Evolutionary conservation across 106 monocot species (phyloP), one percentile per base, ranked within the genome.

Genomic region (Triglochin maritima): DNA sequence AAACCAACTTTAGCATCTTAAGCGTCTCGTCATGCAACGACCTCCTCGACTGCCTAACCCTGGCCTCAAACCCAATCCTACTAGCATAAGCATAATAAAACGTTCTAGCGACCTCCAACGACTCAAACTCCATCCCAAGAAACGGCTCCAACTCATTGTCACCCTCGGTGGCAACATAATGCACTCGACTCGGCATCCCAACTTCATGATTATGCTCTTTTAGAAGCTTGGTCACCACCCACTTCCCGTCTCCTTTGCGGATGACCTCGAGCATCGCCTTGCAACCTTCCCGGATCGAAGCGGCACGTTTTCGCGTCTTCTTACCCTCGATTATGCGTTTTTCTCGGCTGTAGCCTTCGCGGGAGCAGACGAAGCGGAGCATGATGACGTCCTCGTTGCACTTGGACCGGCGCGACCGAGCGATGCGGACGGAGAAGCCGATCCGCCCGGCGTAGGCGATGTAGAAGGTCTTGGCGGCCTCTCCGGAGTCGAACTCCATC

Each of bases 261-360:
- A 74, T 74, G 2, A 74, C 74, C 67, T 74, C 74, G 50, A 74
- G 66, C 74, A 74, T 74, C 7, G 74, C 74, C 41, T 49, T 65
- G 74, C 74, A 74, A 47, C 74, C 74, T 51, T 74, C 74, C 16
- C 74, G 47, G 6, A 67, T 74, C 7, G 74, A 74, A 29, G 73
- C 67, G 7, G 67, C 74, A 13, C 74, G 66, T 42, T 74, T 74
- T 52, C 74, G 56, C 14, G 66, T 74, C 59, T 74, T 74, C 48
- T 74, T 74, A 42, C 74, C 74, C 59, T 74, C 67, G 10, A 60
- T 52, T 8, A 74, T 67, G 17, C 66, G 67, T 46, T 67, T 74
- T 48, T 74, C 67, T 49, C 67, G 49, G 44, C 67, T 66, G 59
- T 59, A 74, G 13, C 74, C 74, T 60, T 74, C 74, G 14, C 74